Evolutionary conservation across 2,329 filamentous ascomycete species (phyloP), one percentile per base, ranked within the genome.

Genomic region (Xylaria sp.): DNA sequence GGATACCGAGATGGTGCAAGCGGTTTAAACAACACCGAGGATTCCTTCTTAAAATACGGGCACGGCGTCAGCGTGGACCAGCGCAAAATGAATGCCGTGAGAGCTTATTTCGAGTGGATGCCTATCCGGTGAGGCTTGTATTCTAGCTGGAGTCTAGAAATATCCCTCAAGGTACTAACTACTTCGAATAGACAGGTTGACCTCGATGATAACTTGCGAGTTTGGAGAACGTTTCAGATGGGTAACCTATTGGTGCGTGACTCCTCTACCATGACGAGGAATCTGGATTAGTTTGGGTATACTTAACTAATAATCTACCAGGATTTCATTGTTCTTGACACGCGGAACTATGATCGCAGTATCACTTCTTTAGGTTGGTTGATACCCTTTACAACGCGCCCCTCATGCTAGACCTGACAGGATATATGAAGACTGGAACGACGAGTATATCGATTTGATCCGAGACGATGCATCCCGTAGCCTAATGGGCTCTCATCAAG

Each of bases 401-500:
- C 44, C 9, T 11, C 13, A n/a, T 54, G 25, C 17, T 55, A 9
- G 31, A 50, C 1, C 63, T 71, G 6, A 69, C 65, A 44, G 42
- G 65, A 36, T 15, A 81, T 84, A 71, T 36, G 68, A 83, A 67
- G 86, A 83, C 69, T 87, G 85, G 83, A 91, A 91, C 73, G 84
- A 83, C 0, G 81, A 87, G 49, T 91, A 91, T 73, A 80, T 90
- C 49, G 82, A 87, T 66, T 72, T 81, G 1, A 90, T 93, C 65
- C 73, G 87, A 20, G 86, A 92, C 70, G 90, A 93, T 63, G 87
- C 89, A 2, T 85, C 87, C 5, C 86, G 91, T 3, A 86, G 85
- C 0, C 79, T 94, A 70, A 93, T 94, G 90, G 91, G 91, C 2
- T 82, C 84, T 1, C 85, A 86, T 11, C 91, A 94, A 75, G 92